Percentiles rank a stretch among this genome's conserved stretches.
phyloP scores from a whole-genome alignment of 768 basidiomycete genomes.

The Symmetrospora coprosmae region DNA sequence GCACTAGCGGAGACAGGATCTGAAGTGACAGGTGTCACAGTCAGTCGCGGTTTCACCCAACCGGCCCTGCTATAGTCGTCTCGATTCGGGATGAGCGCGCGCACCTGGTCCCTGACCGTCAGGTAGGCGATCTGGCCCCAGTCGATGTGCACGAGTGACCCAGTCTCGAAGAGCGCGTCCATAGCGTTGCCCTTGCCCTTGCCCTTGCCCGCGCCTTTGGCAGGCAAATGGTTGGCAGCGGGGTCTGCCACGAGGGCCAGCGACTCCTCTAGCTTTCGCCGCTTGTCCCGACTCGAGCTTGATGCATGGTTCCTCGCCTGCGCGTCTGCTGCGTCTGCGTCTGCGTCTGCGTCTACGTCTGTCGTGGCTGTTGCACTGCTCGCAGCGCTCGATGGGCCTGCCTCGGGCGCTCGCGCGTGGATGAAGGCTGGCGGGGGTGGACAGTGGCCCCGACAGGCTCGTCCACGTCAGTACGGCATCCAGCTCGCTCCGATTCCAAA shows the following conservation, averaged over 20 bases:
- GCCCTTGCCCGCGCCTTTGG: too few species aligned
- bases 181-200: background rate
- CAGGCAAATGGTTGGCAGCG: too few species aligned
- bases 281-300: background rate
- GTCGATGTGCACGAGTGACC: background rate
- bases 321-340: background rate
- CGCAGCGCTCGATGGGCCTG: too few species aligned
- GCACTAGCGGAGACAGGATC: conserved; percentile 13
- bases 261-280: conserved; percentile 8
- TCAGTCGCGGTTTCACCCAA: background rate
- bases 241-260: conserved; percentile 14
- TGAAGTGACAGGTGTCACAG: background rate
- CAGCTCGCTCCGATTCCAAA: too few species aligned
- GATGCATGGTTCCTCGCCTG: too few species aligned
- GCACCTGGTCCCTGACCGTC: conserved; percentile 15
- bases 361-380: background rate
- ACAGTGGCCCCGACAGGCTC: too few species aligned
- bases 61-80: too few species aligned
- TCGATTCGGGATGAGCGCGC: too few species aligned
- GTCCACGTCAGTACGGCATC: too few species aligned
- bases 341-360: background rate
- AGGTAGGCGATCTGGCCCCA: conserved; percentile 13
- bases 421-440: conserved; percentile 6
- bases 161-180: conserved; percentile 2
- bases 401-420: too few species aligned